Conservation (phyloP, 1,284 basidiomycete species). For the Ganoderma leucocontextum region DNA sequence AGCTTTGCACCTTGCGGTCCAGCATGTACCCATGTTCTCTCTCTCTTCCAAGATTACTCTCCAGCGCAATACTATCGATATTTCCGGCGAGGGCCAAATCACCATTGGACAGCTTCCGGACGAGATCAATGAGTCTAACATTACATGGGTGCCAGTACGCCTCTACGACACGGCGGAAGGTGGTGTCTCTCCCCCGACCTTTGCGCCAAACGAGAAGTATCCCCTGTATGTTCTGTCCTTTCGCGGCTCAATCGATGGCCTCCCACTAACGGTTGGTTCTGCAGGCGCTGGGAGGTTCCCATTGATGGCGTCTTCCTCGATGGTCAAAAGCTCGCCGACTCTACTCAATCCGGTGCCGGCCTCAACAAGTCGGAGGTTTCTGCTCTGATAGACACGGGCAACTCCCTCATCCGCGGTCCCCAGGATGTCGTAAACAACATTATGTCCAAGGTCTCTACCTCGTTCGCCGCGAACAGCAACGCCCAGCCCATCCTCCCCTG, state of each 20-base stretch:
- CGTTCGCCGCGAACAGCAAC: constrained; percentile 41
- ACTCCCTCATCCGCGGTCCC: constrained; percentile 50
- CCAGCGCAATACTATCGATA: constrained; percentile 50
- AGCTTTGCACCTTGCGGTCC: neutral
- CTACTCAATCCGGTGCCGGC: constrained; percentile 46
- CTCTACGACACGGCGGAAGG: constrained; percentile 47
- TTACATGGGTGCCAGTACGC: constrained; percentile 54
- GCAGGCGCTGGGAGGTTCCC: constrained; percentile 65
- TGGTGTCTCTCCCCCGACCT: constrained; percentile 46
- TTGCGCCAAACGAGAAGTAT: constrained; percentile 47
- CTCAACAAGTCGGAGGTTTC: constrained; percentile 48
- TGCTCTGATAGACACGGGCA: constrained; percentile 60
- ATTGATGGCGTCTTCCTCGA: constrained; percentile 66
- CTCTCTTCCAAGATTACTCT: constrained; percentile 42
- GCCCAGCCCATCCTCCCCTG: constrained; percentile 48
- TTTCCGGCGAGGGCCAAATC: constrained; percentile 48
- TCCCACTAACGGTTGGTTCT: neutral
- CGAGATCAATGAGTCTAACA: constrained; percentile 46
- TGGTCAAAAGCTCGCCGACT: constrained; percentile 55
- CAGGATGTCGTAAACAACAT: constrained; percentile 51
- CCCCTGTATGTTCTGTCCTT: constrained; percentile 39
- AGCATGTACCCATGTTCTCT: neutral
- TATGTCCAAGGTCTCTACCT: constrained; percentile 45
- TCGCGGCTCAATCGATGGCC: neutral
- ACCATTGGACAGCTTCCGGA: constrained; percentile 51